Evolutionary conservation across 1,284 basidiomycete genomes (phyloP).

Genomic region (Hymenochaete sp.): DNA sequence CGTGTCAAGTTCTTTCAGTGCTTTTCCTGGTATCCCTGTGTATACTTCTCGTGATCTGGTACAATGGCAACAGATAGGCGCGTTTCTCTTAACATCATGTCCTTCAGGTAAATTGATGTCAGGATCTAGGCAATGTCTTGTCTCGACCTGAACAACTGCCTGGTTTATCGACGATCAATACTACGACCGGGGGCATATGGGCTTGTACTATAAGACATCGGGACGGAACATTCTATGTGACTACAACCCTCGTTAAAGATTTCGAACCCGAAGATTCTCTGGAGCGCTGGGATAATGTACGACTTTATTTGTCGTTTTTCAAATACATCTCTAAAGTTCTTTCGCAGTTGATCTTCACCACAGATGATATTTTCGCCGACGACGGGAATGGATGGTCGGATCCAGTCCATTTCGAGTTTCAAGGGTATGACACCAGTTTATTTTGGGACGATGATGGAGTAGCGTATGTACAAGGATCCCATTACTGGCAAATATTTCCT

Average conservation of each 20-base stretch:
- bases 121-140: slow-evolving; percentile 20
- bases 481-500: slow-evolving; percentile 28
- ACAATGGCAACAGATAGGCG: slow-evolving; percentile 24
- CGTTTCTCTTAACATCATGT: background rate
- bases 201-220: slow-evolving; percentile 21
- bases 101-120: background rate
- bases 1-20: slow-evolving; percentile 22
- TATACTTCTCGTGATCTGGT: slow-evolving; percentile 22
- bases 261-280: slow-evolving; percentile 23
- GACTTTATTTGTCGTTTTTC: slow-evolving; percentile 1
- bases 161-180: slow-evolving; percentile 19
- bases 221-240: slow-evolving; percentile 25
- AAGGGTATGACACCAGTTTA: slow-evolving; percentile 35
- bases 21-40: slow-evolving; percentile 23
- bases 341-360: slow-evolving; percentile 32
- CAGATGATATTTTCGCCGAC: slow-evolving; percentile 31
- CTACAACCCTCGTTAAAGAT: slow-evolving; percentile 29
- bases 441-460: slow-evolving; percentile 36
- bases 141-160: slow-evolving; percentile 21
- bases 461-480: slow-evolving; percentile 31
- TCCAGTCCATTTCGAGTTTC: slow-evolving; percentile 34
- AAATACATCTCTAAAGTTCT: background rate
- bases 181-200: slow-evolving; percentile 23
- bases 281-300: slow-evolving; percentile 29
- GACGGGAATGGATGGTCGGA: slow-evolving; percentile 32